Evolutionary conservation across 768 basidiomycete genomes (phyloP).

Genomic region (Mycena amicta): DNA sequence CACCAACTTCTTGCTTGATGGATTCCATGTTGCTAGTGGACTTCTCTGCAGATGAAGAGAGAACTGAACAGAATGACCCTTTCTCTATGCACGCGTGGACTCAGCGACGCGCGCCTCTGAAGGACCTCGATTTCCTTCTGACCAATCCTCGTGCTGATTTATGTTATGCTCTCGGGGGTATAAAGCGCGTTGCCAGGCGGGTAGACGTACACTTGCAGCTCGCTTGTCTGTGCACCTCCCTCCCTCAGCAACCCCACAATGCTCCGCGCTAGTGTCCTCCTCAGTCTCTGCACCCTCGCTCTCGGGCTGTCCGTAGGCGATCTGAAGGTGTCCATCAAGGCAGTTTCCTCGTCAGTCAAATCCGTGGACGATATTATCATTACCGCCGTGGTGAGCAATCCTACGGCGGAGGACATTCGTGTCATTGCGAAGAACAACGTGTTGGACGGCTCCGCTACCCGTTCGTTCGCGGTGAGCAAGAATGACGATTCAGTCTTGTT

Average conservation of each 20-base stretch:
- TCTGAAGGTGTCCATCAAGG: slow-evolving; percentile 13
- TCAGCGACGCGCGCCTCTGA: no score
- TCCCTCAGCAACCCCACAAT: slow-evolving; percentile 15
- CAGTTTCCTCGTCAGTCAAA: slow-evolving; percentile 6
- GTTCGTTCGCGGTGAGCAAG: slow-evolving; percentile 13
- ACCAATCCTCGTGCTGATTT: no score
- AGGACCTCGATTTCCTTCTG: no score
- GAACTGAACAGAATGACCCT: no score
- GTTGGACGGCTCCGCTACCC: slow-evolving; percentile 10
- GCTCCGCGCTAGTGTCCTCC: slow-evolving; percentile 13
- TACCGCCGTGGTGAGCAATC: slow-evolving; percentile 15
- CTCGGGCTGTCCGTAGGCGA: slow-evolving; percentile 14
- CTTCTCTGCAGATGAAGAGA: no score
- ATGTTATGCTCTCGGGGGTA: no score
- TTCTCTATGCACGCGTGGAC: no score
- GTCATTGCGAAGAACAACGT: slow-evolving; percentile 20
- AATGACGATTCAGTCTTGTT: slow-evolving; percentile 10
- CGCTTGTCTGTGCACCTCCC: no score
- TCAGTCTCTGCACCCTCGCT: slow-evolving; percentile 7
- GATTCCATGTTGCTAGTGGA: no score
- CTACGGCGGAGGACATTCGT: slow-evolving; percentile 13
- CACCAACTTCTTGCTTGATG: no score
- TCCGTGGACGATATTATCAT: slow-evolving; percentile 16
- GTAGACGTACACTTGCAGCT: no score
- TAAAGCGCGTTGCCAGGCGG: no score